A percentile compares a stretch with the other conserved stretches of the same genome.
Conservation (phyloP, 768 basidiomycete species). For the Leccinum uliginosum region DNA sequence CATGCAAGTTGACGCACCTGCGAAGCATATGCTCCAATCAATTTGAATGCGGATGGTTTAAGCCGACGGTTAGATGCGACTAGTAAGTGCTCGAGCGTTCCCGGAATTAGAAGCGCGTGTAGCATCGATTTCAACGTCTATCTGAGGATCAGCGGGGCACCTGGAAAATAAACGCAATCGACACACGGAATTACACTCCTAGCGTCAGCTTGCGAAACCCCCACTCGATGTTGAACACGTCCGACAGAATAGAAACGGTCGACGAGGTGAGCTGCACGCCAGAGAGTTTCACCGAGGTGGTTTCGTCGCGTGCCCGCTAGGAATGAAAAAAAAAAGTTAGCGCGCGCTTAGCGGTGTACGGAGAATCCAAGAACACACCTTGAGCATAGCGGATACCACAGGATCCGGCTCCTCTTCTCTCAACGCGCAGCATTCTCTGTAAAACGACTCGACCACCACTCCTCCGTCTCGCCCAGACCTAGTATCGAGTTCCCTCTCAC, state of each 20-base stretch:
- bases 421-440: conserved; percentile 77
- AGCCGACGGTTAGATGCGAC: conserved; percentile 90
- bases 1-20: conserved; percentile 41
- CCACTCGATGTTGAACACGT: no score
- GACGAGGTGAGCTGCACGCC: no score
- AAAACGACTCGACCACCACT: conserved; percentile 80
- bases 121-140: conserved; percentile 35
- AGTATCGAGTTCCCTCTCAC: conserved; percentile 52
- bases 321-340: conserved; percentile 21
- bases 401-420: conserved; percentile 65
- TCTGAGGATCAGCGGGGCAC: background rate
- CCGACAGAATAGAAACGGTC: no score
- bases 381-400: conserved; percentile 61
- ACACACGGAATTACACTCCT: conserved; percentile 56
- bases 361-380: conserved; percentile 38
- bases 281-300: no score
- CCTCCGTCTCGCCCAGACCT: conserved; percentile 36
- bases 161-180: background rate
- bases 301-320: no score
- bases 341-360: background rate
- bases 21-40: conserved; percentile 24
- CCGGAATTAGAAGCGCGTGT: no score
- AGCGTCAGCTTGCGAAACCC: no score
- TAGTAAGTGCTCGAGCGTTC: conserved; percentile 59
- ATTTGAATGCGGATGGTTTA: conserved; percentile 68